These are phyloP conservation scores for Russula compacta DNA, from an alignment of 768 basidiomycete genomes.

Conservation along the genomic window DNA sequence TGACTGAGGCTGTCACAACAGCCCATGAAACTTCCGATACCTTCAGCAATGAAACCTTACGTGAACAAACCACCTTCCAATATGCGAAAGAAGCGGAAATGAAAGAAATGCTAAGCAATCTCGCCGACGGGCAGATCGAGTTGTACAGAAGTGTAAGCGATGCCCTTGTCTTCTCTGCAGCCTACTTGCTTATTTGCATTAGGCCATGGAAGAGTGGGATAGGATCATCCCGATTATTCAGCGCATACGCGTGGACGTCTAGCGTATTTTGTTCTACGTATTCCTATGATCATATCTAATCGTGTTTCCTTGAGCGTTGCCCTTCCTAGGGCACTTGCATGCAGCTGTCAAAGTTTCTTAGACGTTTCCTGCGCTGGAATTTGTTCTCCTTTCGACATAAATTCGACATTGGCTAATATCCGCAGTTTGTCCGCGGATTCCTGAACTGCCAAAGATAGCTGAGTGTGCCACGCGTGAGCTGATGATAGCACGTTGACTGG, in stretches of 20 bases:
- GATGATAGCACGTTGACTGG: neutral
- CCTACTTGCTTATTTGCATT: slow-evolving; percentile 5
- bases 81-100: slow-evolving; percentile 88
- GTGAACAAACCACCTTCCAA: slow-evolving; percentile 88
- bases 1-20: slow-evolving; percentile 92
- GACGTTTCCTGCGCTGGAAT: neutral
- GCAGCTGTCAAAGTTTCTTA: neutral
- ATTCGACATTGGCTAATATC: slow-evolving; percentile 11
- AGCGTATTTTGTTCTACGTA: slow-evolving; percentile 24
- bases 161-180: neutral
- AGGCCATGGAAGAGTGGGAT: slow-evolving; percentile 98
- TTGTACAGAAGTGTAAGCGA: slow-evolving; percentile 75
- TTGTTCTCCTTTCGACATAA: slow-evolving; percentile 20
- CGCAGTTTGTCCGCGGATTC: slow-evolving; percentile 65
- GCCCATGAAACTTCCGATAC: slow-evolving; percentile 95
- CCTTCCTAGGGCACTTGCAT: neutral
- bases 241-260: slow-evolving; percentile 89
- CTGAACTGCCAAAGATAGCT: slow-evolving; percentile 73
- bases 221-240: slow-evolving; percentile 88
- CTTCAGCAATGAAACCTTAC: slow-evolving; percentile 90
- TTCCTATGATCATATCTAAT: slow-evolving; percentile 15
- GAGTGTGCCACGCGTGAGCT: neutral
- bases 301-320: neutral
- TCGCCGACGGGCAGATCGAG: slow-evolving; percentile 93
- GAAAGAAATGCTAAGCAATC: slow-evolving; percentile 86